Evolutionary conservation across 148 eudicot species (phyloP).

Genomic region (Rhododendron simsii): DNA sequence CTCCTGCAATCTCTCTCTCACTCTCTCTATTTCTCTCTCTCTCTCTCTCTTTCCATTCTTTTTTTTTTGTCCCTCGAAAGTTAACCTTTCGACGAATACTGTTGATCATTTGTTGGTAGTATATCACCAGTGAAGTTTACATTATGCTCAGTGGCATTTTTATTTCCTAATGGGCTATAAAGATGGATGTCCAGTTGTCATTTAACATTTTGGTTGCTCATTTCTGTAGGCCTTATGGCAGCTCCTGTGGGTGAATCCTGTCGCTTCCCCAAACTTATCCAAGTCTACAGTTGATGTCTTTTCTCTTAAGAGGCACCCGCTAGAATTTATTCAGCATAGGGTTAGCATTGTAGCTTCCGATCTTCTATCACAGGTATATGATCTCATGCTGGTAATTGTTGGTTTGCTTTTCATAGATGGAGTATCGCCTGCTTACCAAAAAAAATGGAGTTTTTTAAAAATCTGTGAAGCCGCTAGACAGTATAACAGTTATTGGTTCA

Average conservation of each 20-base stretch:
- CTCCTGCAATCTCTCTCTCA: too few relatives aligned
- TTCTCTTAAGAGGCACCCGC: constrained; percentile 54
- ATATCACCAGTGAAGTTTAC: neutral
- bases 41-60: too few relatives aligned
- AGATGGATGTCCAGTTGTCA: neutral
- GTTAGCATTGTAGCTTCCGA: constrained; percentile 81
- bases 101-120: neutral
- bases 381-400: neutral
- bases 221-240: constrained; percentile 86
- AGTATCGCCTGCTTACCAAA: neutral
- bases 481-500: neutral
- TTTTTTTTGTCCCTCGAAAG: too few relatives aligned
- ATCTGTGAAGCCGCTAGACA: neutral
- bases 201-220: constrained; percentile 6
- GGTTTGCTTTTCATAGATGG: neutral
- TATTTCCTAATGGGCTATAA: neutral
- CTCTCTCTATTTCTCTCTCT: too few relatives aligned
- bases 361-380: constrained; percentile 82
- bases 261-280: constrained; percentile 35
- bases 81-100: too few relatives aligned
- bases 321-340: constrained; percentile 79
- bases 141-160: neutral
- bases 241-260: constrained; percentile 83
- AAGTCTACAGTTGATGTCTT: constrained; percentile 31
- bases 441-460: neutral